A percentile compares a stretch with the other conserved stretches of the same genome.
Evolutionary conservation across 495 filamentous ascomycete species (phyloP).

Genomic region (Aspergillus sparsus): DNA sequence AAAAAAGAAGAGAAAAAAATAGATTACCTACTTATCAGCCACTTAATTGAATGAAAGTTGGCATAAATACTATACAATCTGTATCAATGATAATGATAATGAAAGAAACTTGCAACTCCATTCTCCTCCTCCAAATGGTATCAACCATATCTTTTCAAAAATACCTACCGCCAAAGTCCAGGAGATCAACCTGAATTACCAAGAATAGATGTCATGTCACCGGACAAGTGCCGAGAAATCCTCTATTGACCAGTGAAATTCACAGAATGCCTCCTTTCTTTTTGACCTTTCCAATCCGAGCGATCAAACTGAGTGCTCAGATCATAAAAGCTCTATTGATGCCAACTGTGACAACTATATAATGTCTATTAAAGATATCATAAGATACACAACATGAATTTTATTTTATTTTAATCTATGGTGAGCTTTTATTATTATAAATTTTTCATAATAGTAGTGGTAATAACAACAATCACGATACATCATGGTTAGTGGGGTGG

Average conservation of each 20-base stretch:
- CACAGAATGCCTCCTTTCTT: constrained; percentile 1
- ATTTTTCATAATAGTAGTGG: too few species aligned
- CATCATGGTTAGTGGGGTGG: too few species aligned
- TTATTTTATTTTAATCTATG: too few species aligned
- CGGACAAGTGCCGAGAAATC: constrained; percentile 10
- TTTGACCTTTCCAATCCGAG: neutral
- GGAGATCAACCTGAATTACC: neutral
- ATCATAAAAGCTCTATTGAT: constrained; percentile 7
- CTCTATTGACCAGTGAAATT: constrained; percentile 6
- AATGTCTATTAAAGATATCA: neutral
- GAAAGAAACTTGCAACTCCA: too few species aligned
- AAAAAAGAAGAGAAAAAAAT: too few species aligned
- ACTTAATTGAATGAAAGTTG: too few species aligned
- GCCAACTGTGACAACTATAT: neutral
- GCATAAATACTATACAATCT: too few species aligned
- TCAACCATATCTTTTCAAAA: neutral
- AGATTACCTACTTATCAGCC: too few species aligned
- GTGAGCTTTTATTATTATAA: neutral
- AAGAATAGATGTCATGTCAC: neutral
- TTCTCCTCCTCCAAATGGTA: too few species aligned
- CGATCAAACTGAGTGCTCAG: constrained; percentile 19
- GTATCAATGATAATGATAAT: too few species aligned
- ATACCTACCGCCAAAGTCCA: constrained; percentile 1
- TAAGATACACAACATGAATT: too few species aligned
- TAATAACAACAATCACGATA: too few species aligned